Base-by-base conservation (phyloP, 805 yeast species). In the Nakazawaea ishiwadae region DNA sequence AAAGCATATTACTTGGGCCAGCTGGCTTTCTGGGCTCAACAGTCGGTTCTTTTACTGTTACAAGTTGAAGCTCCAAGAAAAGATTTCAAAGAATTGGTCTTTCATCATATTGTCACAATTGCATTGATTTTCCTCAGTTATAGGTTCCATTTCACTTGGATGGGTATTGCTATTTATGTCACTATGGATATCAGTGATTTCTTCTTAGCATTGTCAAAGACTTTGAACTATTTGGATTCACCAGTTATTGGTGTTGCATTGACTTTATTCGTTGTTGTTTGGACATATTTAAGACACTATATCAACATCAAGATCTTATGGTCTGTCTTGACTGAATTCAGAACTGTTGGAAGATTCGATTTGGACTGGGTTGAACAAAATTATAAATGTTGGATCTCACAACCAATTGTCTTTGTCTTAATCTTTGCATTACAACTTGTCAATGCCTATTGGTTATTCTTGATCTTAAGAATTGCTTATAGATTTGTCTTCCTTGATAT, bases 11-110 rank as follows among this genome's bases (percentile, higher is more conserved):
- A 93, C 60, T 68, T 93, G 47, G 79, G 85, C 31, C 98, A 93
- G 66, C 97, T 98, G 5, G 84, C 97, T 4, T 93, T 88, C 63
- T 93, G 99, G 99, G 80, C 89, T 17, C 99, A 93, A 67, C 99
- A 93, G 65, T 81, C 95, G 1, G 79, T 85, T 31, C 84, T 93
- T 24, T 69, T 93, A 48, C 65, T 79, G 35, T 70, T 93, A 48
- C 96, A 84, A 61, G 72, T 93, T 46, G 99, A 93, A 63, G 87
- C 87, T 60, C 98, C 96, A 44, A 77, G 99, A 62, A 90, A 89
- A 63, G 99, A 93, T 61, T 90, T 81, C 65, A 68, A 80, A 52
- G 99, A 93, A 63, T 74, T 93, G 46, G 86, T 91, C 30, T 80
- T 87, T 62, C 99, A 93, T 63, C 99, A 93, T 60, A 75, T 93